phyloP scores from a whole-genome alignment of 2,329 filamentous ascomycete species.

The Penicillium sp. region DNA sequence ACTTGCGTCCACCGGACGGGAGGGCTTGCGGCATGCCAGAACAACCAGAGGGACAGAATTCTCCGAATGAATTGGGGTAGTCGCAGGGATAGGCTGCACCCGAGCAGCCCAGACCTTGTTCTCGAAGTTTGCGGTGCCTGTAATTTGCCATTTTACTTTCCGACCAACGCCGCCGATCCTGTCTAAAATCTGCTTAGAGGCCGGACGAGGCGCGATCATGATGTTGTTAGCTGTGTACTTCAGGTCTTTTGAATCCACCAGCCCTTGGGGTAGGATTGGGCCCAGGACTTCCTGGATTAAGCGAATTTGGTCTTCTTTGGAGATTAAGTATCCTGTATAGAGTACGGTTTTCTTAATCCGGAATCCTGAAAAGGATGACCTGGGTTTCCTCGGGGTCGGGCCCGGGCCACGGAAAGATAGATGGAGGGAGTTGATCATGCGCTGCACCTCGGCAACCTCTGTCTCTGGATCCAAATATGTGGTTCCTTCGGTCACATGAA shows the following conservation, averaged over 20 bases:
- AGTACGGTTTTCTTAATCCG: conserved; percentile 85
- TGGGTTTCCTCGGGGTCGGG: conserved; percentile 39
- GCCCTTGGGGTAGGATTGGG: conserved; percentile 65
- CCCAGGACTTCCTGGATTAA: conserved; percentile 64
- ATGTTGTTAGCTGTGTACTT: conserved; percentile 88
- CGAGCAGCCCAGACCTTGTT: conserved; percentile 86
- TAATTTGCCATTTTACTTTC: conserved; percentile 83
- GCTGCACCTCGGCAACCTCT: conserved; percentile 83
- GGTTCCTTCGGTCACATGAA: conserved; percentile 79
- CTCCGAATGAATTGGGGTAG: conserved; percentile 74
- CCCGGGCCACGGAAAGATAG: conserved; percentile 34
- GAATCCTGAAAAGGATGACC: conserved; percentile 55
- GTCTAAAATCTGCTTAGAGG: conserved; percentile 71
- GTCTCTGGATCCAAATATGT: conserved; percentile 75
- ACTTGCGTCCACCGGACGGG: conserved; percentile 76
- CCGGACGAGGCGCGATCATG: conserved; percentile 80
- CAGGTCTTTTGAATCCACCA: conserved; percentile 69
- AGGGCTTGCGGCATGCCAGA: conserved; percentile 75
- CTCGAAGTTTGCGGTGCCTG: conserved; percentile 73
- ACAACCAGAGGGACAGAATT: conserved; percentile 79
- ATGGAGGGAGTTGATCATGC: conserved; percentile 89
- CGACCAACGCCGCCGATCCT: conserved; percentile 86
- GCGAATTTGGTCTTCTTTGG: conserved; percentile 69
- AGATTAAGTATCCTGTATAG: conserved; percentile 90
- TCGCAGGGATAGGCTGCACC: conserved; percentile 71